Conservation (phyloP, 495 filamentous ascomycete genomes). For the Lineolata rhizophorae region DNA sequence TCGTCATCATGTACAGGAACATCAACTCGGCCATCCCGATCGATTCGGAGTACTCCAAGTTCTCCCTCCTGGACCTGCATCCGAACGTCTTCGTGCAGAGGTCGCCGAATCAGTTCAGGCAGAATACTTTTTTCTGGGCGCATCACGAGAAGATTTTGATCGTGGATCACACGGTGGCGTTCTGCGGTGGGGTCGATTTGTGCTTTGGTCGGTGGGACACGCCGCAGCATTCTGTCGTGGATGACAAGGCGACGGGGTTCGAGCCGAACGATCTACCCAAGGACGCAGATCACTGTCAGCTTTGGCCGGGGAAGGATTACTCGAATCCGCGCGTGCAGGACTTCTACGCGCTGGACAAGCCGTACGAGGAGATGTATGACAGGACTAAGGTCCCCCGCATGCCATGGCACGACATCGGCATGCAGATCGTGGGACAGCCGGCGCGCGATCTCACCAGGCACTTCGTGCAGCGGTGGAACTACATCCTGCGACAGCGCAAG, state of each 20-base stretch:
- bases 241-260: conserved; percentile 91
- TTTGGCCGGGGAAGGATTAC: conserved; percentile 98
- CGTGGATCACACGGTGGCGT: conserved; percentile 89
- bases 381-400: conserved; percentile 69
- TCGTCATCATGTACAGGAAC: conserved; percentile 95
- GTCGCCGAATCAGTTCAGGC: conserved; percentile 90
- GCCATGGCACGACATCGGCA: conserved; percentile 98
- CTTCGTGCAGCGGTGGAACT: conserved; percentile 99
- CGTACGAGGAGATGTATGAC: conserved; percentile 99
- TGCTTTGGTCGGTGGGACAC: conserved; percentile 98
- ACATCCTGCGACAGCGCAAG: conserved; percentile 79
- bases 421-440: conserved; percentile 96
- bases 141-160: conserved; percentile 96
- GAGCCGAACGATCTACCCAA: conserved; percentile 54
- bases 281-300: conserved; percentile 83
- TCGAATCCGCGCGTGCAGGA: conserved; percentile 90
- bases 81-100: conserved; percentile 91
- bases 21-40: conserved; percentile 96
- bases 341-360: conserved; percentile 82
- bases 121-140: conserved; percentile 99
- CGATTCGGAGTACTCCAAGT: conserved; percentile 97
- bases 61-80: conserved; percentile 85
- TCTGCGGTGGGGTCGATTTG: conserved; percentile 88
- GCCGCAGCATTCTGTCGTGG: conserved; percentile 69
- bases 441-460: conserved; percentile 85